Conservation (phyloP, 2,329 filamentous ascomycete genomes). For the Mycogone perniciosa region DNA sequence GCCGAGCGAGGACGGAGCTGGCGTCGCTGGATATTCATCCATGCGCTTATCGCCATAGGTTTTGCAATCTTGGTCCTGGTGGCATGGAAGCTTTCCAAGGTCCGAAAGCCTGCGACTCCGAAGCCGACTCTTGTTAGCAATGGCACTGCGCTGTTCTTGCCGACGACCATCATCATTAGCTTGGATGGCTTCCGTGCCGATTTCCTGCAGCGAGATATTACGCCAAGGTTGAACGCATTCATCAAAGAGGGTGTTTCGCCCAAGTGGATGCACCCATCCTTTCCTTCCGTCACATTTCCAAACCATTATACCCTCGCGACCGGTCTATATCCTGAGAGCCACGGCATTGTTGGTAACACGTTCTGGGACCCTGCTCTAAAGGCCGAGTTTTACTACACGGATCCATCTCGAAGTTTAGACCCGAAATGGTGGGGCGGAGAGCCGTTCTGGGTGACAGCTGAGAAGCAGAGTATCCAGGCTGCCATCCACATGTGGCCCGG, state of each 20-base stretch:
- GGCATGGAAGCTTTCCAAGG: conserved; percentile 53
- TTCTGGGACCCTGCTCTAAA: conserved; percentile 81
- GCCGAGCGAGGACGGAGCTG: conserved; percentile 45
- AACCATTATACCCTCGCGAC: conserved; percentile 94
- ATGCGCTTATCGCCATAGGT: conserved; percentile 44
- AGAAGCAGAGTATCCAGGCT: conserved; percentile 68
- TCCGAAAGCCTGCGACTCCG: conserved; percentile 29
- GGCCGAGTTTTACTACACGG: conserved; percentile 83
- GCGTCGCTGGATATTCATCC: conserved; percentile 48
- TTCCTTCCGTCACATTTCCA: conserved; percentile 93
- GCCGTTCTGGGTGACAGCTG: conserved; percentile 89
- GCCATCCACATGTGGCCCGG: conserved; percentile 99
- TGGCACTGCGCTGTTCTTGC: conserved; percentile 80
- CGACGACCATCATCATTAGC: conserved; percentile 89
- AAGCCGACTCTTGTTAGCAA: conserved; percentile 53
- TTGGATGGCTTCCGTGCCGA: conserved; percentile 95
- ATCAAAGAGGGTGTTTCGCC: conserved; percentile 81
- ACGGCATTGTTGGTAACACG: conserved; percentile 87
- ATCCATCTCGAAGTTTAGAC: conserved; percentile 67
- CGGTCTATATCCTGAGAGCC: conserved; percentile 84
- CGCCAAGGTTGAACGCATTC: conserved; percentile 73
- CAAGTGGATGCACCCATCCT: conserved; percentile 86
- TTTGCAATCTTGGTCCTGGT: conserved; percentile 51
- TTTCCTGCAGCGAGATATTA: conserved; percentile 77
- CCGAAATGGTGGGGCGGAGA: conserved; percentile 94